These are phyloP conservation scores for Cadophora luteo-olivacea DNA, from an alignment of 2,329 filamentous ascomycete species.

Conservation along the genomic window DNA sequence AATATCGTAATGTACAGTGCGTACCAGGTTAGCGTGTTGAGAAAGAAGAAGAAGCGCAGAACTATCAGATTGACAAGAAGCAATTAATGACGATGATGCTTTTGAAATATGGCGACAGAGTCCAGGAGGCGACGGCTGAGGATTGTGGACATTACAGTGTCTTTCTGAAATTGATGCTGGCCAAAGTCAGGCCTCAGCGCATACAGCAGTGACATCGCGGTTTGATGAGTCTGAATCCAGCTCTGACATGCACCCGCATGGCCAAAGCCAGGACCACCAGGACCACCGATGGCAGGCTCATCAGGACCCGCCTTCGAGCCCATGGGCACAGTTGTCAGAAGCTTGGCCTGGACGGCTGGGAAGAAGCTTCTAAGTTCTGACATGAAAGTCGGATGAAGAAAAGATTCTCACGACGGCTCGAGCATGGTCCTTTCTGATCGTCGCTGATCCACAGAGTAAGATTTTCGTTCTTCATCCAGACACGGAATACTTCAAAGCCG, in stretches of 20 bases:
- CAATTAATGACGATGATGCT: background rate
- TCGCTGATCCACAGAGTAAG: background rate
- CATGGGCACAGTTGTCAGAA: slow-evolving; percentile 12
- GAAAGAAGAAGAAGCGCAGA: background rate
- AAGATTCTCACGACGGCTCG: background rate
- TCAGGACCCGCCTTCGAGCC: background rate
- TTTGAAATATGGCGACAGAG: background rate
- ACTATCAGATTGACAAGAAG: background rate
- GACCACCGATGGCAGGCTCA: no score
- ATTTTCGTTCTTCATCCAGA: slow-evolving; percentile 2
- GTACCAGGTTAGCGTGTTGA: background rate
- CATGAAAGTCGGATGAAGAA: background rate
- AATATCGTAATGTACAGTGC: background rate
- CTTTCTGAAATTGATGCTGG: background rate
- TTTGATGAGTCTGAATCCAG: background rate
- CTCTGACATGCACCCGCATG: background rate
- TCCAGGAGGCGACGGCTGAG: background rate
- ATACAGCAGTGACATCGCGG: background rate
- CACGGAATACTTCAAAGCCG: background rate
- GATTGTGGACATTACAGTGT: background rate
- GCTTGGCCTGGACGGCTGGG: background rate
- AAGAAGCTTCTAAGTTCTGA: slow-evolving; percentile 5
- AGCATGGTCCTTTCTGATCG: background rate
- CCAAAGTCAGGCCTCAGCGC: background rate
- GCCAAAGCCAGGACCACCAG: background rate